phyloP scores from a whole-genome alignment of 2,329 filamentous ascomycete species.

The Lizonia empirigonia region DNA sequence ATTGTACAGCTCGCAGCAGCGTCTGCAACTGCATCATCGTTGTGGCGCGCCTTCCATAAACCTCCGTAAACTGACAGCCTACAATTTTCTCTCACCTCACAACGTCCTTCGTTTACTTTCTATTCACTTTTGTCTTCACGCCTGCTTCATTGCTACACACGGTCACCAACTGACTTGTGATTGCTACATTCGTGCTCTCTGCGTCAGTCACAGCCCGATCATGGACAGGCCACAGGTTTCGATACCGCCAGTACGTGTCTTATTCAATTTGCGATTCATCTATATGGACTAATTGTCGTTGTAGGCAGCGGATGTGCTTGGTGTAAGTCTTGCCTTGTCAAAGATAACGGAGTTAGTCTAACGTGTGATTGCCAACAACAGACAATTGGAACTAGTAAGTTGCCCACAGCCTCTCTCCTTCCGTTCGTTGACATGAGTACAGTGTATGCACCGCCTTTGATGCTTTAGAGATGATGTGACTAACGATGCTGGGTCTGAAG shows the following conservation, averaged over 20 bases:
- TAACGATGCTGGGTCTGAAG: constrained; percentile 32
- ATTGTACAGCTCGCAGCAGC: constrained; percentile 1
- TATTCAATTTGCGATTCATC: not conserved
- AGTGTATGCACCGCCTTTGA: constrained; percentile 27
- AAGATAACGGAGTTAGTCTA: constrained; percentile 18
- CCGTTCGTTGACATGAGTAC: constrained; percentile 19
- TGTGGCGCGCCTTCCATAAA: not conserved
- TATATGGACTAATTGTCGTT: constrained; percentile 27
- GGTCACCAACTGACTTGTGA: not conserved
- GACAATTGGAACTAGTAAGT: constrained; percentile 49
- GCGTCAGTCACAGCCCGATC: not conserved
- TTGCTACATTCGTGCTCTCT: not conserved
- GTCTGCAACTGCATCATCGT: not conserved
- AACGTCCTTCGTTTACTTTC: not conserved
- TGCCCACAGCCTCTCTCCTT: not conserved
- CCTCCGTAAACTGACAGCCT: not conserved
- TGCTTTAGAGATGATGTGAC: constrained; percentile 2
- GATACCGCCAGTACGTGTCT: constrained; percentile 40
- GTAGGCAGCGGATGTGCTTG: constrained; percentile 48
- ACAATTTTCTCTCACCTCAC: not conserved
- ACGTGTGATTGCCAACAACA: constrained; percentile 19
- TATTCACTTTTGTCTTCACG: not conserved
- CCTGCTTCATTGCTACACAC: not conserved
- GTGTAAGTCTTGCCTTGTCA: constrained; percentile 34
- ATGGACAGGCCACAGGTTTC: constrained; percentile 44